Base-by-base conservation (phyloP, 2,329 filamentous ascomycete species). In the Cytospora mali region DNA sequence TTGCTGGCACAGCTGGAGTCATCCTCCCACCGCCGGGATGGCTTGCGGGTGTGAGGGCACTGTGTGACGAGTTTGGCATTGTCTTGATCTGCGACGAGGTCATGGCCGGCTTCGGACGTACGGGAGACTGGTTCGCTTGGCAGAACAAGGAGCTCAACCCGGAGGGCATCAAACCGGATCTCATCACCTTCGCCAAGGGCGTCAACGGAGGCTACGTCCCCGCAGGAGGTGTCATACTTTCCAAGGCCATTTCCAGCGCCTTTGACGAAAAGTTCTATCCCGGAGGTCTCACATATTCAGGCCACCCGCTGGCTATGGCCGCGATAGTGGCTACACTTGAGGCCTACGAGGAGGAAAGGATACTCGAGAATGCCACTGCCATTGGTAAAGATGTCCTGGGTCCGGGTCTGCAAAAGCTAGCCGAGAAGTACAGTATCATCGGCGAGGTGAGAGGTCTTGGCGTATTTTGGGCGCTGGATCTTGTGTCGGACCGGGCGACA, bases 401-500 rank as follows among this genome's bases (percentile, higher is more conserved):
- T 0, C 63, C 63, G 1, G 63, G 63, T 21, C 56, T 65, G 53
- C 46, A 28, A 16, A 63, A 60, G 35, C 35, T 65, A 11, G 63
- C 55, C 4, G 48, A 58, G 48, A 65, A 65, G 56, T 29, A 65
- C 16, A 35, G 25, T 1, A 31, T 65, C 0, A 54, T 65, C 2
- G 63, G 63, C 5, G 63, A 65, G 0, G 63, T 65, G 28, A 46
- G 63, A 50, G 63, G 63, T 3, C 7, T 65, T 1, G 63, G 63
- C 16, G 63, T 65, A 3, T 65, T 65, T 46, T 65, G 63, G 63
- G 63, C 63, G n/a, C 39, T 65, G 49, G 63, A 65, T 5, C 56
- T 65, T 10, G 63, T 65, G 3, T 59, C 61, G 6, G 60, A 65
- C 18, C 56, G 56, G n/a, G n/a, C 50, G 2, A 63, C 53, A 14